Base-by-base conservation (phyloP, 768 basidiomycete genomes). In the Basidioascus undulatus region DNA sequence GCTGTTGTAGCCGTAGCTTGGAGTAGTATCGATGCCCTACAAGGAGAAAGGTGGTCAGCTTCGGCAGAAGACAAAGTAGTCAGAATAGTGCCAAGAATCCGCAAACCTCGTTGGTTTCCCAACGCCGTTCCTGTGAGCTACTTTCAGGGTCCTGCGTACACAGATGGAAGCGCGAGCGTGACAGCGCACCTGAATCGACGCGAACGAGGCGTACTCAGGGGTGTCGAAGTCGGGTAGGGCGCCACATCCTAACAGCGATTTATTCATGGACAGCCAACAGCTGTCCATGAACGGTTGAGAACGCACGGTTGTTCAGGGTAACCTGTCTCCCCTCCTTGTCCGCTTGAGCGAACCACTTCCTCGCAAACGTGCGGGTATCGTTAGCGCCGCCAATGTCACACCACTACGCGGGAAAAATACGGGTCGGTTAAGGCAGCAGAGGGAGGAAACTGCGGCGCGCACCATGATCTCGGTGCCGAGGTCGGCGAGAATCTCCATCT, bases 41-140 rank as follows among this genome's bases (percentile, higher is more conserved):
- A 12, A 6, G 21, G 20, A 41, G 19, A 16, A 20, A 23, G 41
- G 13, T 42, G 6, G 15, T 8, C 4, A 9, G 13, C 13, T 12
- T 27, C 13, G n/a, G 19, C 18, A 27, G 13, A 44, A 33, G 30
- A 31, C 18, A 40, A 40, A 2, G 27, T 11, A 18, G n/a, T n/a
- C 18, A 9, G 16, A 5, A 30, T 47, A 44, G 15, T 47, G 49
- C 31, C n/a, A n/a, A n/a, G n/a, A n/a, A n/a, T n/a, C 51, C 50
- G 42, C 72, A 65, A 21, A 69, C 71, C 45, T 70, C 72, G 26
- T 56, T 68, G 10, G 63, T 68, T 49, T 73, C 71, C 72, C 71
- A 73, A 26, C 57, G 62, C 19, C n/a, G n/a, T n/a, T n/a, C n/a
- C n/a, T n/a, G n/a, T n/a, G n/a, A n/a, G n/a, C n/a, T n/a, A n/a